Percentiles rank a stretch among this genome's conserved stretches.
phyloP scores from a whole-genome alignment of 352 stramenopile genomes.

The Phytophthora gonapodyides region DNA sequence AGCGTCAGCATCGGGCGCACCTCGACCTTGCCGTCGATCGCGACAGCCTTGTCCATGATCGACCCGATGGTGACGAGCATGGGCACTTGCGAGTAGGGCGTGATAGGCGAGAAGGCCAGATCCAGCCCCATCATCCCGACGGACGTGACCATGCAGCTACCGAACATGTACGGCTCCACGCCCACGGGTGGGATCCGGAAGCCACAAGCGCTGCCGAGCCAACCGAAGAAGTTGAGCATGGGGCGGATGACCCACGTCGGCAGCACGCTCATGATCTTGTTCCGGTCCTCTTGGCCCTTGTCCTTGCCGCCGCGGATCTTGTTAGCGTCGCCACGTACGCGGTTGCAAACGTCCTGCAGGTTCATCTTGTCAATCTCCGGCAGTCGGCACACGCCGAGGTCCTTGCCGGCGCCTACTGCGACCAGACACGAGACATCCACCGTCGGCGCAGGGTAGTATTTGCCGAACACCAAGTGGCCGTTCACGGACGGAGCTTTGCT shows the following conservation, averaged over 20 bases:
- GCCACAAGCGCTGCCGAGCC: conserved; percentile 62
- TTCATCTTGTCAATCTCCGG: conserved; percentile 57
- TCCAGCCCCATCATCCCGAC: conserved; percentile 77
- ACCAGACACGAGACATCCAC: conserved; percentile 75
- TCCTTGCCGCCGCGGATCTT: conserved; percentile 63
- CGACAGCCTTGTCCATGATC: conserved; percentile 66
- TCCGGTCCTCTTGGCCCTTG: conserved; percentile 63
- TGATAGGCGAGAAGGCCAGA: conserved; percentile 67
- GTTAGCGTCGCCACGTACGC: conserved; percentile 49
- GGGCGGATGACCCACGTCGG: conserved; percentile 60
- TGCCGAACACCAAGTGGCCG: conserved; percentile 73
- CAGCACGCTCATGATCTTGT: conserved; percentile 63
- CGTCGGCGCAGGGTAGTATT: conserved; percentile 62
- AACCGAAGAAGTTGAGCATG: conserved; percentile 63
- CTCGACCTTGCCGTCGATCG: conserved; percentile 60
- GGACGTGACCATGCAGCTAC: conserved; percentile 71
- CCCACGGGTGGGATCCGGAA: conserved; percentile 57
- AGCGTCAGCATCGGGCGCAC: conserved; percentile 68
- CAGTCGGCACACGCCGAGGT: conserved; percentile 61
- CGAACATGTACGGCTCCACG: conserved; percentile 77
- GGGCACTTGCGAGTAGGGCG: conserved; percentile 61
- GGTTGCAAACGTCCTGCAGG: conserved; percentile 50
- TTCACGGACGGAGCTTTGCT: conserved; percentile 64
- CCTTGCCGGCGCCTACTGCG: conserved; percentile 58
- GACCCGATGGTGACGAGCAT: conserved; percentile 74